phyloP scores from a whole-genome alignment of 2,329 filamentous ascomycete species.

The Elsinoe necatrix region DNA sequence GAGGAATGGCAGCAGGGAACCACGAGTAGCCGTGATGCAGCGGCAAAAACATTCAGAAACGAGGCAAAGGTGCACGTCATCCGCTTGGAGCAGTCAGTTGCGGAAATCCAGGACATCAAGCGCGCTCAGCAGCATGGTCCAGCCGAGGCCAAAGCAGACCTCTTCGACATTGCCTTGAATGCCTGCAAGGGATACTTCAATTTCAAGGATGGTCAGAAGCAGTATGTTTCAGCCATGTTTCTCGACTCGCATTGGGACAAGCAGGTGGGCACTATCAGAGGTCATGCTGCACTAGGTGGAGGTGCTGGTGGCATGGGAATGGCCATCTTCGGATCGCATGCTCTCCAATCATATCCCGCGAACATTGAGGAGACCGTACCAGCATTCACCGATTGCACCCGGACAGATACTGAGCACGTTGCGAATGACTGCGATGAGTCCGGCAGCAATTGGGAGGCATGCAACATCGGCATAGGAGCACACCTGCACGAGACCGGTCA shows the following conservation, averaged over 20 bases:
- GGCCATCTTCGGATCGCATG: constrained; percentile 87
- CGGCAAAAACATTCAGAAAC: constrained; percentile 67
- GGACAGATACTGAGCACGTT: constrained; percentile 70
- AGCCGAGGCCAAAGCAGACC: constrained; percentile 60
- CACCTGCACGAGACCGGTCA: constrained; percentile 89
- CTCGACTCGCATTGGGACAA: constrained; percentile 86
- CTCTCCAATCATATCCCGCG: constrained; percentile 81
- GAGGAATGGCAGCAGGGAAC: constrained; percentile 90
- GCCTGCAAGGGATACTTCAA: constrained; percentile 73
- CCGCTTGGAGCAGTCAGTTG: constrained; percentile 71
- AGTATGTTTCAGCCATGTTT: constrained; percentile 79
- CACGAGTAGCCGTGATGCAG: constrained; percentile 64
- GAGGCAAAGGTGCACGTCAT: constrained; percentile 87
- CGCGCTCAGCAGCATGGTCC: constrained; percentile 67
- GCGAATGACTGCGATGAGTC: constrained; percentile 81
- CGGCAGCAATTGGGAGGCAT: constrained; percentile 91
- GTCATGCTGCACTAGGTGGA: constrained; percentile 78
- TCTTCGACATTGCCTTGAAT: constrained; percentile 69
- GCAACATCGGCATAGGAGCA: constrained; percentile 85
- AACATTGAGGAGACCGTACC: constrained; percentile 83
- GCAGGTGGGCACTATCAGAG: constrained; percentile 58
- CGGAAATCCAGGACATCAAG: constrained; percentile 71
- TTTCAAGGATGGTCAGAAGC: constrained; percentile 65
- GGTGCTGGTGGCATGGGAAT: constrained; percentile 65
- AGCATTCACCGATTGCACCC: constrained; percentile 82